These are phyloP conservation scores for Epichloe gansuensis DNA, from an alignment of 2,329 filamentous ascomycete genomes.

Conservation along the genomic window DNA sequence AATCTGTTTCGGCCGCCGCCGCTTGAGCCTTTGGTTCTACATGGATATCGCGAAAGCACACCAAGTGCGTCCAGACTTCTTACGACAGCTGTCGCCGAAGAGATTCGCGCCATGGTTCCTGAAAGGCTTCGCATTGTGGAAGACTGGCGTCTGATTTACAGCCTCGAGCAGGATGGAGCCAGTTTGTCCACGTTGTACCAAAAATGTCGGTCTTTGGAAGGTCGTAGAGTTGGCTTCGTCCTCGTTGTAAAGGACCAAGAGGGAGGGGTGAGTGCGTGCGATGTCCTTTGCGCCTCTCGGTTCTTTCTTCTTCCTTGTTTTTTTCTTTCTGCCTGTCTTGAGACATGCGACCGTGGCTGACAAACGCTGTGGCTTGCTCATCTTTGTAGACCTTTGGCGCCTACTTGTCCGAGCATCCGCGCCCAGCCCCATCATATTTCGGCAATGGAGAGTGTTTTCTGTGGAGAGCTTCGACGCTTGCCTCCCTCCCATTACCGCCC, in stretches of 20 bases:
- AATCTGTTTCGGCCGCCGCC: conserved; percentile 82
- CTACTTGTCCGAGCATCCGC: conserved; percentile 82
- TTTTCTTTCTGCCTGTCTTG: background rate
- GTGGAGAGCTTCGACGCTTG: conserved; percentile 46
- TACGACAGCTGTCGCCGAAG: conserved; percentile 65
- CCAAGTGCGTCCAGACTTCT: conserved; percentile 51
- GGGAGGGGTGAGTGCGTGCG: conserved; percentile 51
- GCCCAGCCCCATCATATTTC: conserved; percentile 72
- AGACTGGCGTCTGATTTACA: conserved; percentile 77
- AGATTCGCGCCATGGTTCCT: conserved; percentile 81
- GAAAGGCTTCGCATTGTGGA: conserved; percentile 78
- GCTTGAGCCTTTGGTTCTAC: conserved; percentile 64
- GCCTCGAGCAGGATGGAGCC: conserved; percentile 81
- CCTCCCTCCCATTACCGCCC: conserved; percentile 38
- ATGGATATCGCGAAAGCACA: conserved; percentile 51
- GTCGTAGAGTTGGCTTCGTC: conserved; percentile 72
- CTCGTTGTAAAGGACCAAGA: conserved; percentile 70
- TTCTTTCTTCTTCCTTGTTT: background rate
- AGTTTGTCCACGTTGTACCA: conserved; percentile 79
- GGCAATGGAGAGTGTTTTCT: conserved; percentile 90
- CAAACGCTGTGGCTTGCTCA: background rate
- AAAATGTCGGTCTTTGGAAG: conserved; percentile 53
- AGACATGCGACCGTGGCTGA: background rate
- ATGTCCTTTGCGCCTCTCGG: background rate
- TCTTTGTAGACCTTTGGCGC: conserved; percentile 63